Evolutionary conservation across 2,329 filamentous ascomycete genomes (phyloP).

Genomic region (Colletotrichum sp.): DNA sequence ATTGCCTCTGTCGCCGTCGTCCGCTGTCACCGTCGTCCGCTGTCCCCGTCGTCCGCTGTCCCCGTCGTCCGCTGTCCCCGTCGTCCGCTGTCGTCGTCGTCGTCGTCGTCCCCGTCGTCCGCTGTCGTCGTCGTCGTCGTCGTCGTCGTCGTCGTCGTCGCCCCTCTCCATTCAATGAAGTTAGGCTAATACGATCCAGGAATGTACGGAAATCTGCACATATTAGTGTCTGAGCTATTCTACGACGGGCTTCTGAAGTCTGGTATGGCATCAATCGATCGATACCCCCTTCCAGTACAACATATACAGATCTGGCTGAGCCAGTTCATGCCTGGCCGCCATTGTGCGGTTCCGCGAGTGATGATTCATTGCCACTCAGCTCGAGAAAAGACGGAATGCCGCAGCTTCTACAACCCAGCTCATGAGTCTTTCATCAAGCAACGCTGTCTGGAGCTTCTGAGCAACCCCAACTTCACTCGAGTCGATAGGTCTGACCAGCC

Average conservation of each 20-base stretch:
- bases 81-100: no score
- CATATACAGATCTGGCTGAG: conserved; percentile 35
- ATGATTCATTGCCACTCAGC: conserved; percentile 35
- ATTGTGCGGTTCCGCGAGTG: conserved; percentile 38
- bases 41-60: neutral
- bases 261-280: conserved; percentile 23
- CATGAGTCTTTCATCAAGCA: conserved; percentile 43
- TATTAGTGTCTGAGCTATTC: conserved; percentile 45
- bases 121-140: no score
- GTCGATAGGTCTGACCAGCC: conserved; percentile 25
- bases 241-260: conserved; percentile 44
- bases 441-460: conserved; percentile 34
- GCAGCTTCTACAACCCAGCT: conserved; percentile 44
- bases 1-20: neutral
- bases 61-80: no score
- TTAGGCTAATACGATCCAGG: neutral
- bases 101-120: no score
- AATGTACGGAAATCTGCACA: conserved; percentile 41
- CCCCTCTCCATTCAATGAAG: neutral
- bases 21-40: neutral
- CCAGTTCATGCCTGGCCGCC: conserved; percentile 21
- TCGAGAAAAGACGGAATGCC: conserved; percentile 29
- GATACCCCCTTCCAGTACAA: conserved; percentile 30
- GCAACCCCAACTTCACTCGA: conserved; percentile 35
- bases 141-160: neutral